Conservation (phyloP, 805 yeast genomes). For the Candida montana region DNA sequence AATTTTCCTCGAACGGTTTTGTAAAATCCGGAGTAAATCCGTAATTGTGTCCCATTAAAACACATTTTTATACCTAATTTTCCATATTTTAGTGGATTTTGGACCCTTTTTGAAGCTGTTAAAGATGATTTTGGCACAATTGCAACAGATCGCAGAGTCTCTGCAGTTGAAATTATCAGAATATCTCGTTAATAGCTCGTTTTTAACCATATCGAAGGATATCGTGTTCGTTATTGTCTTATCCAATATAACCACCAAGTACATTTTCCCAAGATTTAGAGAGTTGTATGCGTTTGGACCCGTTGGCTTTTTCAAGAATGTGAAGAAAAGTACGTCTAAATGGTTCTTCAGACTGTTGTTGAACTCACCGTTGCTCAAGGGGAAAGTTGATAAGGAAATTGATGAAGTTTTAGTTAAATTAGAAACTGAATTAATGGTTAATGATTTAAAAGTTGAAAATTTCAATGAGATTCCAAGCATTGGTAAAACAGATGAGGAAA, state of each 20-base stretch:
- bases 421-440: constrained; percentile 53
- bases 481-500: constrained; percentile 47
- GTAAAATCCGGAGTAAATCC: too few species aligned
- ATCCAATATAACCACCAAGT: background rate
- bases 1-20: too few species aligned
- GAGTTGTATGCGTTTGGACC: background rate
- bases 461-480: constrained; percentile 48
- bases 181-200: background rate
- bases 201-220: background rate
- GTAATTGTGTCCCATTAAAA: too few species aligned
- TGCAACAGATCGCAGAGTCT: background rate
- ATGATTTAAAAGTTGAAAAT: constrained; percentile 40
- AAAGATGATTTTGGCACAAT: too few species aligned
- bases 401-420: constrained; percentile 39
- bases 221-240: too few species aligned
- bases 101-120: too few species aligned
- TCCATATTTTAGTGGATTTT: too few species aligned
- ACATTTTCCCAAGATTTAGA: background rate
- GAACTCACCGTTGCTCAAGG: constrained; percentile 46
- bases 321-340: background rate
- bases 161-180: background rate
- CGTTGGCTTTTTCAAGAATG: background rate
- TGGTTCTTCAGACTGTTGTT: constrained; percentile 29
- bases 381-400: constrained; percentile 59
- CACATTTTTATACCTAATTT: too few species aligned